Evolutionary conservation across 2,329 filamentous ascomycete genomes (phyloP).

Genomic region (Ophiostoma australiae): DNA sequence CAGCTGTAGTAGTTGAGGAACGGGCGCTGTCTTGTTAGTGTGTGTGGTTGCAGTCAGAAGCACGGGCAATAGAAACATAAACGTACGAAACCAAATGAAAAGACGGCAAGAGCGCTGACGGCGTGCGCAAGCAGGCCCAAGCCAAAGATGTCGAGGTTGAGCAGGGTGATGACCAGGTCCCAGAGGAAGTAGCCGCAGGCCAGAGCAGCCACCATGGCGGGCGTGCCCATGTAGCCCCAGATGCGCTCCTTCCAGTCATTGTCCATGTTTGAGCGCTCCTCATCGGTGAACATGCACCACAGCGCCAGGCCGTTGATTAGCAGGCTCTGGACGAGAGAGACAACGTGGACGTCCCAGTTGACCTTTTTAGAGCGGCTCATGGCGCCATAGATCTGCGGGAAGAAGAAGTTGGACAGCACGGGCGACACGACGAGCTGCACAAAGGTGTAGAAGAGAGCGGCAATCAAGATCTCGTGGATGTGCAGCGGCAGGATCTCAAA

Average conservation of each 20-base stretch:
- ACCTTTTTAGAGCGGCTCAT: slow-evolving; percentile 61
- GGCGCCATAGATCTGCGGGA: slow-evolving; percentile 57
- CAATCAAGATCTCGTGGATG: slow-evolving; percentile 68
- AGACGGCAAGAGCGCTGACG: slow-evolving; percentile 66
- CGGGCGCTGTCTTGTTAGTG: slow-evolving; percentile 54
- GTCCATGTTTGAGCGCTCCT: slow-evolving; percentile 62
- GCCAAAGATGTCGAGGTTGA: slow-evolving; percentile 67
- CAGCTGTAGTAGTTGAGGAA: slow-evolving; percentile 79
- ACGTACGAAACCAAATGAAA: slow-evolving; percentile 61
- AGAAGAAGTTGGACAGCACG: slow-evolving; percentile 55
- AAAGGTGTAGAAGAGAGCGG: slow-evolving; percentile 63
- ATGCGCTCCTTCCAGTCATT: slow-evolving; percentile 56
- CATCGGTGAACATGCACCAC: slow-evolving; percentile 65
- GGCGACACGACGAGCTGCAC: slow-evolving; percentile 65
- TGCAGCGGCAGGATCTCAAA: slow-evolving; percentile 68
- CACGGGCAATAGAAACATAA: background rate
- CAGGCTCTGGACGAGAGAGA: slow-evolving; percentile 72
- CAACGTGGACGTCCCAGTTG: slow-evolving; percentile 83
- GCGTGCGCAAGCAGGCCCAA: slow-evolving; percentile 74
- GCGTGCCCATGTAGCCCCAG: slow-evolving; percentile 70
- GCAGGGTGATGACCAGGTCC: slow-evolving; percentile 67
- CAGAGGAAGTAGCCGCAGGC: slow-evolving; percentile 80
- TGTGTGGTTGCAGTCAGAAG: background rate
- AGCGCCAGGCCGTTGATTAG: slow-evolving; percentile 69
- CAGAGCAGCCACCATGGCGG: slow-evolving; percentile 69